Conservation (phyloP, 805 yeast species). For the Lachancea nothofagi region DNA sequence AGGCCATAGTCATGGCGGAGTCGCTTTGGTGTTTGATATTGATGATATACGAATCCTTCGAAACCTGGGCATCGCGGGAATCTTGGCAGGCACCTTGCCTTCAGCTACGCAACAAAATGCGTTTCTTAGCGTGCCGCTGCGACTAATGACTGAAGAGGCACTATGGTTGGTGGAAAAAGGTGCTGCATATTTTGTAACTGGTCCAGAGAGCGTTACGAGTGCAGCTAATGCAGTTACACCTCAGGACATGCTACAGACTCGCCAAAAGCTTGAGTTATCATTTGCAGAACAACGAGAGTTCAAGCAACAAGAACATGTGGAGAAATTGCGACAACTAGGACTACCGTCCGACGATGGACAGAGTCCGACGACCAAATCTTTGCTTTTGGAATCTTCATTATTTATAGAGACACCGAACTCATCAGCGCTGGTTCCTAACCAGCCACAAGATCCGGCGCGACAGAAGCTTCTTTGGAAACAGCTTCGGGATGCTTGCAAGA, state of each 20-base stretch:
- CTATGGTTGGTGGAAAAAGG: conserved; percentile 50
- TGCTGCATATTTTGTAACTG: conserved; percentile 29
- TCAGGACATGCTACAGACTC: conserved; percentile 3
- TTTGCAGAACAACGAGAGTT: conserved; percentile 20
- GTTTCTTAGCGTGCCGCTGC: conserved; percentile 79
- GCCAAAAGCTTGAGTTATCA: conserved; percentile 9
- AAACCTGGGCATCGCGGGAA: conserved; percentile 64
- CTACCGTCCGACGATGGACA: conserved; percentile 5
- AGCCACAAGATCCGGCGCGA: neutral
- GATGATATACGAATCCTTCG: conserved; percentile 51
- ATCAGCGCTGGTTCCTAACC: conserved; percentile 9
- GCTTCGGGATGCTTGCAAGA: conserved; percentile 7
- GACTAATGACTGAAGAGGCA: conserved; percentile 67
- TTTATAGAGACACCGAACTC: conserved; percentile 21
- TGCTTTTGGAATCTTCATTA: conserved; percentile 23
- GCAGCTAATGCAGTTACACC: conserved; percentile 6
- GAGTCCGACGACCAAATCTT: conserved; percentile 2
- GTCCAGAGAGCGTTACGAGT: conserved; percentile 1
- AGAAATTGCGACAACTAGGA: conserved; percentile 20
- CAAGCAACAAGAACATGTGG: conserved; percentile 20
- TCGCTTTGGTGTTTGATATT: conserved; percentile 55
- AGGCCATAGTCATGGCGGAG: conserved; percentile 16
- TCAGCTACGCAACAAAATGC: conserved; percentile 90
- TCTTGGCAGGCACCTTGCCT: conserved; percentile 76
- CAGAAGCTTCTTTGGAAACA: conserved; percentile 1